Evolutionary conservation across 106 monocot genomes (phyloP).

Genomic region (Dendrobium huoshanense): DNA sequence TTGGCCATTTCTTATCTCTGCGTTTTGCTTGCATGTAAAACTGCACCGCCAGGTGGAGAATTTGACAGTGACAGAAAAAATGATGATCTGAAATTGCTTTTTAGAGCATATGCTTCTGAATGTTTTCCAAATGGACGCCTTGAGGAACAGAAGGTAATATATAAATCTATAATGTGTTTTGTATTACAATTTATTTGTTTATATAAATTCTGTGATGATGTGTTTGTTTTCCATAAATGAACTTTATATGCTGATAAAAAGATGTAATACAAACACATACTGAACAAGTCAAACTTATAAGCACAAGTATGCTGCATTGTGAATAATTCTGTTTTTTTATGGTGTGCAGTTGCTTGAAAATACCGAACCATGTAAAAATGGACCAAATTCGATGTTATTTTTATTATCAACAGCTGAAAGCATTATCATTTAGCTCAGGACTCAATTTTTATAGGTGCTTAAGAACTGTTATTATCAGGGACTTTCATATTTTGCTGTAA

Average conservation of each 20-base stretch:
- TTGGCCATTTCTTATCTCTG: background rate
- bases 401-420: background rate
- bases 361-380: background rate
- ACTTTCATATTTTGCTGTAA: background rate
- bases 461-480: background rate
- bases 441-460: background rate
- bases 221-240: background rate
- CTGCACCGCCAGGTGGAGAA: slow-evolving; percentile 54
- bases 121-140: slow-evolving; percentile 59
- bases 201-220: background rate
- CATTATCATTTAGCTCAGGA: background rate
- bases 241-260: background rate
- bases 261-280: background rate
- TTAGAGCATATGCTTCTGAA: slow-evolving; percentile 70
- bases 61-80: slow-evolving; percentile 74
- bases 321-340: background rate
- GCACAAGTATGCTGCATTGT: background rate
- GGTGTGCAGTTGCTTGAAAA: background rate
- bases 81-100: slow-evolving; percentile 79
- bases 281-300: background rate
- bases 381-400: background rate
- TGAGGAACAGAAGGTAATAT: slow-evolving; percentile 59
- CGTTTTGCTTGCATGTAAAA: background rate
- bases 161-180: background rate
- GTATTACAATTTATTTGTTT: background rate